Conservation (phyloP, 192 early-diverging fungal genomes). For the Lobosporangium transversale region DNA sequence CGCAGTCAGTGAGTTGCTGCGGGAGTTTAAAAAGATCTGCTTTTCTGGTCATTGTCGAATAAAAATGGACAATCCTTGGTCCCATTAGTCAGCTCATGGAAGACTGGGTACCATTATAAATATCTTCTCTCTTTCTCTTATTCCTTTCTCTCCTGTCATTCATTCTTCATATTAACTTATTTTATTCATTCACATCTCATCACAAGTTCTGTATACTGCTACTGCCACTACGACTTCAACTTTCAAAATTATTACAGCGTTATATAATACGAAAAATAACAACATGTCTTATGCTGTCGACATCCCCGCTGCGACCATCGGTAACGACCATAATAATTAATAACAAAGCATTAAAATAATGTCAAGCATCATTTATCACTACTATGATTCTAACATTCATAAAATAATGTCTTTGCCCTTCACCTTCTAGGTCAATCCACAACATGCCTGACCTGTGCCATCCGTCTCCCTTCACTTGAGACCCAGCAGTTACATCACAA, state of each 20-base stretch:
- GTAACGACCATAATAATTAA: too few relatives aligned
- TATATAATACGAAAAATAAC: too few relatives aligned
- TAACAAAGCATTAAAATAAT: too few relatives aligned
- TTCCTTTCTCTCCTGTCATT: neutral
- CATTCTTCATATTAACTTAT: neutral
- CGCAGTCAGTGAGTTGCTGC: too few relatives aligned
- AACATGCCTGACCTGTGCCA: conserved; percentile 90
- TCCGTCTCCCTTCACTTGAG: conserved; percentile 90
- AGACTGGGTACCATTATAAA: too few relatives aligned
- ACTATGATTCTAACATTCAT: too few relatives aligned
- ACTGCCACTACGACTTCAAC: neutral
- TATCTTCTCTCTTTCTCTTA: too few relatives aligned
- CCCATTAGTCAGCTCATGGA: too few relatives aligned
- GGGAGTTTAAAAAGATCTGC: too few relatives aligned
- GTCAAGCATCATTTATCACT: neutral
- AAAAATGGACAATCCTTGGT: too few relatives aligned
- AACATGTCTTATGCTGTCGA: conserved; percentile 41
- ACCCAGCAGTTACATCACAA: conserved; percentile 92
- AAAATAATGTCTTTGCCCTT: conserved; percentile 4
- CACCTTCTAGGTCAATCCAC: conserved; percentile 36
- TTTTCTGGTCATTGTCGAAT: too few relatives aligned
- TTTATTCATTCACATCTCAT: neutral
- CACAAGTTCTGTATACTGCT: neutral
- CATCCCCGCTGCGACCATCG: conserved; percentile 26
- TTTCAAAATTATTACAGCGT: too few relatives aligned